These are phyloP conservation scores for Yamadazyma membranifaciens DNA, from an alignment of 1,139 yeast species.

Conservation along the genomic window DNA sequence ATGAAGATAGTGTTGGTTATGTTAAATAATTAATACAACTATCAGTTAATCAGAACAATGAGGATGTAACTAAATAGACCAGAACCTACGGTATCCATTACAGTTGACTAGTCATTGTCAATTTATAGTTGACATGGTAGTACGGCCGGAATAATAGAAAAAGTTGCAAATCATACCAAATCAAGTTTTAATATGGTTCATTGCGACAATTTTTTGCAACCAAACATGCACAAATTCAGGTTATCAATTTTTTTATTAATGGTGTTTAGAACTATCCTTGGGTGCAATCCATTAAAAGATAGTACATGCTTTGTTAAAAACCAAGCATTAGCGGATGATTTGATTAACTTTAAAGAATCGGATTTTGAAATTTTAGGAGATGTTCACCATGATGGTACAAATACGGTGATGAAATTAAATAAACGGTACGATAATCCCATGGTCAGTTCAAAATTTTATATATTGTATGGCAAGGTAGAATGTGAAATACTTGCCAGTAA, in stretches of 20 bases:
- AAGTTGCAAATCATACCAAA: no score
- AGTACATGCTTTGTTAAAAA: constrained; percentile 22
- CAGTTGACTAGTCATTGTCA: no score
- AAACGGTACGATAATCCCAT: constrained; percentile 41
- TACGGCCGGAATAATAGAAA: background rate
- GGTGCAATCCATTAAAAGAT: constrained; percentile 27
- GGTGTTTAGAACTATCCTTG: background rate
- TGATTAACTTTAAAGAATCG: constrained; percentile 7
- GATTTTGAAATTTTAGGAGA: constrained; percentile 9
- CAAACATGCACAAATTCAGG: constrained; percentile 2
- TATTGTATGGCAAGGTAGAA: constrained; percentile 43
- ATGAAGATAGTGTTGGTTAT: no score
- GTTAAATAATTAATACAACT: no score
- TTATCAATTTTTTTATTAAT: background rate
- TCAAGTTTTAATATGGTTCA: no score
- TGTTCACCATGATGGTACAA: constrained; percentile 2
- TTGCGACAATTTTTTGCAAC: constrained; percentile 2
- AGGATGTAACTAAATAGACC: no score
- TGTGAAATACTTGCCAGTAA: constrained; percentile 36
- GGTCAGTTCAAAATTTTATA: constrained; percentile 33
- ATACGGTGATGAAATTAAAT: constrained; percentile 14
- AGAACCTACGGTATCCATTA: no score
- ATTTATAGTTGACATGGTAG: no score
- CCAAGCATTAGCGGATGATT: constrained; percentile 19
- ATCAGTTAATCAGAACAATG: no score